These are phyloP conservation scores for Fagopyrum homotropicum DNA, from an alignment of 148 eudicot species.

Conservation along the genomic window DNA sequence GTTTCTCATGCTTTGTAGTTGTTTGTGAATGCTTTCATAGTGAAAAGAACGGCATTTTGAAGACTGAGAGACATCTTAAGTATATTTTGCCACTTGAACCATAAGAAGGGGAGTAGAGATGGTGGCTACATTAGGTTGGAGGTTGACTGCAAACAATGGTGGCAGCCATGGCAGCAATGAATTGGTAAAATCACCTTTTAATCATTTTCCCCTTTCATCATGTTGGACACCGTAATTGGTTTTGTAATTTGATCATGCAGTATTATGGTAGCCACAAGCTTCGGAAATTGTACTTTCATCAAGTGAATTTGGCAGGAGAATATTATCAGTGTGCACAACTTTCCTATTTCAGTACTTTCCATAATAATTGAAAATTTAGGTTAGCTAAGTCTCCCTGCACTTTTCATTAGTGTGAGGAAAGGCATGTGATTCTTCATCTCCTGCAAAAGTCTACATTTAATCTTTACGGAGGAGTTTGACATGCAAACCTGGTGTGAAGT, in stretches of 20 bases:
- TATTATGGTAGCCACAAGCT: not conserved
- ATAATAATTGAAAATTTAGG: not conserved
- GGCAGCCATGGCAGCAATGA: conserved; percentile 49
- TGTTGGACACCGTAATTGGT: not conserved
- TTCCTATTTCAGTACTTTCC: not conserved
- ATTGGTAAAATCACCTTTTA: conserved; percentile 36
- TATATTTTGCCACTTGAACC: conserved; percentile 2
- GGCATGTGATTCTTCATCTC: not conserved
- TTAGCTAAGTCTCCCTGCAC: not conserved
- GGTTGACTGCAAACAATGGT: conserved; percentile 65
- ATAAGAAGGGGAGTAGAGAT: conserved; percentile 25
- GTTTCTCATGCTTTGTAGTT: conserved; percentile 17
- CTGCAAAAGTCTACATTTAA: not conserved
- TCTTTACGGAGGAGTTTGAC: not conserved
- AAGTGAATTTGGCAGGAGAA: not conserved
- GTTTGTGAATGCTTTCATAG: conserved; percentile 24
- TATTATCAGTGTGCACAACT: not conserved
- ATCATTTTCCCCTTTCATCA: not conserved
- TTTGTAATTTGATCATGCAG: conserved; percentile 12
- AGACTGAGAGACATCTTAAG: not conserved
- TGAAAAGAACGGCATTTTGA: conserved; percentile 9
- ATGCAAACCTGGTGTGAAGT: not conserved
- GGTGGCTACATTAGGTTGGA: conserved; percentile 77
- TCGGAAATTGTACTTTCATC: not conserved
- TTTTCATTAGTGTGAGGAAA: not conserved